A percentile compares a stretch with the other conserved stretches of the same genome.
phyloP scores from a whole-genome alignment of 1,284 basidiomycete genomes.

The Inonotus obliquus region DNA sequence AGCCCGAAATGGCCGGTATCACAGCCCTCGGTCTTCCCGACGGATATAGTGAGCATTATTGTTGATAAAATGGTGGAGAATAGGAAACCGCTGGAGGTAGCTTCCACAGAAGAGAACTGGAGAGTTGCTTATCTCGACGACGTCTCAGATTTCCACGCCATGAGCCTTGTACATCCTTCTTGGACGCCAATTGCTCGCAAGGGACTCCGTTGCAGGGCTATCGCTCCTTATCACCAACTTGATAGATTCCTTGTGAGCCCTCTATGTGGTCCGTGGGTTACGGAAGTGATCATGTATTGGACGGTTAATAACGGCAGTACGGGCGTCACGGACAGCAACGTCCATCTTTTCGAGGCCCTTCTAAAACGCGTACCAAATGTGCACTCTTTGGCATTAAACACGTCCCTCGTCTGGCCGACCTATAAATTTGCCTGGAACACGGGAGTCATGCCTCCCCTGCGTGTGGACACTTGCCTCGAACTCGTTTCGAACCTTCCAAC shows the following conservation, averaged over 20 bases:
- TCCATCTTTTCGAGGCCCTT: background rate
- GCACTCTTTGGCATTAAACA: background rate
- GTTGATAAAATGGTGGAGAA: background rate
- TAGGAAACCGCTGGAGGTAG: background rate
- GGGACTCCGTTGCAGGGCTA: background rate
- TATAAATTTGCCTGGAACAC: no score
- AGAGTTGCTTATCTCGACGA: background rate
- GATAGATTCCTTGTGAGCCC: background rate
- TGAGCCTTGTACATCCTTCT: background rate
- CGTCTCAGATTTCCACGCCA: background rate
- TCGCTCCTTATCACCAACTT: background rate
- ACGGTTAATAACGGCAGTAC: background rate
- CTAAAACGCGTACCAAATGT: no score
- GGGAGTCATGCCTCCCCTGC: background rate
- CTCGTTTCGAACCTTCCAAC: background rate
- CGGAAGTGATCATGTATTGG: background rate
- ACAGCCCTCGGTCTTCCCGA: background rate
- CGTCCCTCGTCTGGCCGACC: background rate
- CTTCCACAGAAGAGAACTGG: background rate
- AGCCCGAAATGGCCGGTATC: background rate
- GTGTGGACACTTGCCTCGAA: background rate
- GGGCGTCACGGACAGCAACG: background rate
- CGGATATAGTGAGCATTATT: background rate
- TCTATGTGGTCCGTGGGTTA: background rate
- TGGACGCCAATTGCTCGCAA: background rate